Base-by-base conservation (phyloP, 78 protist genomes). In the Polysphondylium violaceum region DNA sequence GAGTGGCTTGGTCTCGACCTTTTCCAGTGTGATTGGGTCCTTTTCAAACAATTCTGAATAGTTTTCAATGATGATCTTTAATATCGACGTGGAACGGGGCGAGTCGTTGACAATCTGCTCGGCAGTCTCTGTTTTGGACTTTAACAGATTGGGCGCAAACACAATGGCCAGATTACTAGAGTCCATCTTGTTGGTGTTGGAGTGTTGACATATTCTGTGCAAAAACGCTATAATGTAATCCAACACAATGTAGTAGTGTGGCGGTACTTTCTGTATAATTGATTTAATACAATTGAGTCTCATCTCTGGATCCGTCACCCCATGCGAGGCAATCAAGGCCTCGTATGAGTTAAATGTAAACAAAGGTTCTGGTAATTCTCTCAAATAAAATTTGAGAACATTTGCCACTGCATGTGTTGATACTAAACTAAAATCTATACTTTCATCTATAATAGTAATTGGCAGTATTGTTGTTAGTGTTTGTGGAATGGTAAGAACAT, bases 321-420 rank as follows among this genome's bases (percentile, higher is more conserved):
- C 55, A 59, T 59, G 50, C 8, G 76, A 81, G 7, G 73, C 87
- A 11, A 93, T 69, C 40, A 94, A 89, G 21, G 51, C 51, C 12
- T 91, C 86, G 41, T 92, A 92, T 47, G 38, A 25, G 36, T 86
- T 91, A 76, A 76, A 95, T 65, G 94, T 14, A 60, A 86, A 64
- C 23, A 95, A 68, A n/a, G 97, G 97, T 38, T 87, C 92, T 53
- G 97, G 97, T 55, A 95, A 43, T 35, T 92, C 95, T 43, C 97
- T 43, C 41, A 95, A 59, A 58, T 92, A 95, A 25, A 65, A 76
- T 72, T 95, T 95, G 17, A 95, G 63, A 14, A 87, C 53, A 7
- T 86, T 87, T 21, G 94, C 69, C 36, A 95, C 92, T 23, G 58
- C 9, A 74, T 88, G 92, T 41, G 40, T 76, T 27, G 78, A 25